Base-by-base conservation (phyloP, 495 filamentous ascomycete genomes). In the Symbiotaphrina buchneri region DNA sequence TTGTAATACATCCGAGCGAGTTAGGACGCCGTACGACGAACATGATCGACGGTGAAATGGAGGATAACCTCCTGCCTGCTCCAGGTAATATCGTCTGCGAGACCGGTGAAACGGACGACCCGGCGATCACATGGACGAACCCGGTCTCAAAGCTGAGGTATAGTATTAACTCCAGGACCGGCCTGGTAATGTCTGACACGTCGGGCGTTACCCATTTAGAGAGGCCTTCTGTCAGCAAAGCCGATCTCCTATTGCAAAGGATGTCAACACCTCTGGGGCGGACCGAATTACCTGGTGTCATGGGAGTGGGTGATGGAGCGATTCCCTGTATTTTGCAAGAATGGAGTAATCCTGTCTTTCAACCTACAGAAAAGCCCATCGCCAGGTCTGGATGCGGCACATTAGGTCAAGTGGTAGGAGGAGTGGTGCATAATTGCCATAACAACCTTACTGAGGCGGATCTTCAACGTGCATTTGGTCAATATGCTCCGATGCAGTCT, bases 281-380 rank as follows among this genome's bases (percentile, higher is more conserved):
- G n/a, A n/a, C n/a, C n/a, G n/a, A n/a, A n/a, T n/a, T n/a, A n/a
- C n/a, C n/a, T n/a, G n/a, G n/a, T n/a, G n/a, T n/a, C n/a, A n/a
- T n/a, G n/a, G n/a, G n/a, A n/a, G n/a, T n/a, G n/a, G n/a, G n/a
- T n/a, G n/a, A n/a, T n/a, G n/a, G n/a, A n/a, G n/a, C n/a, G n/a
- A n/a, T n/a, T n/a, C n/a, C n/a, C n/a, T n/a, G n/a, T n/a, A n/a
- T 36, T 7, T 32, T 36, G 14, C 21, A 11, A 18, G 25, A 30
- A 10, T 77, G 74, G 71, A 42, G 66, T 18, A 77, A 75, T 36
- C 69, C 74, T 3, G 49, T 63, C 5, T 79, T 77, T 45, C 43
- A 52, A 13, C 52, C 49, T 3, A 47, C 61, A 10, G 61, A 72
- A 41, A 44, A 55, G 18, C 46, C 47, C 3, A 65, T 78, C 27